phyloP scores from a whole-genome alignment of 202 grass and related monocot species.

The Brachypodium distachyon region DNA sequence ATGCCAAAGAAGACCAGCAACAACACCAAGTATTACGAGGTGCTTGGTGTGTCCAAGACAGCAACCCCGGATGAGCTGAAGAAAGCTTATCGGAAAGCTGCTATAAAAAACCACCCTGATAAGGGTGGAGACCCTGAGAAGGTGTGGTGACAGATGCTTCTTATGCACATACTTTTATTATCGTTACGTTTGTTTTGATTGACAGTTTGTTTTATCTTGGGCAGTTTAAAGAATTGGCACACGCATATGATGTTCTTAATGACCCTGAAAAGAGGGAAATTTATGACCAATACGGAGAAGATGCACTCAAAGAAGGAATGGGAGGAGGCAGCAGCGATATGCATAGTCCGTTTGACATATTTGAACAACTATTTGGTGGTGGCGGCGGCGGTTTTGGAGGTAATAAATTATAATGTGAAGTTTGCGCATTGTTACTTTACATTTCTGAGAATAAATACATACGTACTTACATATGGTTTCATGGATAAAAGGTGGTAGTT shows the following conservation, averaged over 20 bases:
- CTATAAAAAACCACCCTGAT: constrained; percentile 90
- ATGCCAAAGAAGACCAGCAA: constrained; percentile 67
- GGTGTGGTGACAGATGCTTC: constrained; percentile 19
- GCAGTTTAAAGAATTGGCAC: constrained; percentile 92
- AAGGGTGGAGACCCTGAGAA: constrained; percentile 97
- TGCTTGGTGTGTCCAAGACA: constrained; percentile 77
- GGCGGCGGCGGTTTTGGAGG: constrained; percentile 40
- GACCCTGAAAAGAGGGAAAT: constrained; percentile 90
- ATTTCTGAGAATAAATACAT: background rate
- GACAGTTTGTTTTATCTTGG: background rate
- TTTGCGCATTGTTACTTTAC: background rate
- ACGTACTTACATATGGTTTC: background rate
- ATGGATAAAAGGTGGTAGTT: constrained; percentile 55
- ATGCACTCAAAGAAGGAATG: constrained; percentile 98
- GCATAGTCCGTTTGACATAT: constrained; percentile 82
- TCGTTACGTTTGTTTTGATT: constrained; percentile 4
- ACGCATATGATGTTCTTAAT: constrained; percentile 93
- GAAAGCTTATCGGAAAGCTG: constrained; percentile 86
- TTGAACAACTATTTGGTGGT: constrained; percentile 77
- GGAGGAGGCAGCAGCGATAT: constrained; percentile 51
- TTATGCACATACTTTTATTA: background rate
- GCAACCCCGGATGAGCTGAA: constrained; percentile 80
- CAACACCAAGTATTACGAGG: constrained; percentile 88
- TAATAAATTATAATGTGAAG: constrained; percentile 6
- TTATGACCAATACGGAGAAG: constrained; percentile 90